A percentile compares a stretch with the other conserved stretches of the same genome.
These are phyloP conservation scores for Lichtheimia corymbifera DNA, from an alignment of 371 early-diverging fungal species.

Conservation along the genomic window DNA sequence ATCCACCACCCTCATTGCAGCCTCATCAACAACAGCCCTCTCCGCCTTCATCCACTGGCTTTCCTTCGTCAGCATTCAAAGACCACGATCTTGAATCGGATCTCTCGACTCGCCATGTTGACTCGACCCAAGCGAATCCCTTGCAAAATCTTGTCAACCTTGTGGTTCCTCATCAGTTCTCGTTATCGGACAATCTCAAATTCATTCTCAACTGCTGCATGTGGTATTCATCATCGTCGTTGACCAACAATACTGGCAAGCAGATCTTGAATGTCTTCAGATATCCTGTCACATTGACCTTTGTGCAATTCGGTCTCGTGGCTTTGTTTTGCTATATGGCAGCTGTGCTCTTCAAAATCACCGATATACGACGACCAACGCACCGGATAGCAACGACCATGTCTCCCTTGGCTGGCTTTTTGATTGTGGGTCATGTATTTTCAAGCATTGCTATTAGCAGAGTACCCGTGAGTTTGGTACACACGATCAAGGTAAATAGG, in stretches of 20 bases:
- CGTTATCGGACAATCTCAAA: conserved; percentile 34
- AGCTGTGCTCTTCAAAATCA: conserved; percentile 41
- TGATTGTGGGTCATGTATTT: conserved; percentile 85
- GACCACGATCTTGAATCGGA: conserved; percentile 11
- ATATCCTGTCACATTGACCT: conserved; percentile 80
- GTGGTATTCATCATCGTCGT: conserved; percentile 80
- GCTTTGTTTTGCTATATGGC: conserved; percentile 56
- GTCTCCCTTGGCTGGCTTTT: conserved; percentile 73
- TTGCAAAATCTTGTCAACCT: conserved; percentile 17
- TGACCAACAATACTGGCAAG: conserved; percentile 83
- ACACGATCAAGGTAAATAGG: conserved; percentile 82
- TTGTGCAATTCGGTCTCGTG: conserved; percentile 76
- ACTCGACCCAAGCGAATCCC: conserved; percentile 9
- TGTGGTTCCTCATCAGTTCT: conserved; percentile 20
- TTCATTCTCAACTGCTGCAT: conserved; percentile 59
- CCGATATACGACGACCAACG: conserved; percentile 57
- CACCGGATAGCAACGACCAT: conserved; percentile 60
- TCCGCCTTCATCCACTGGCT: neutral
- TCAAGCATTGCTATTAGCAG: conserved; percentile 74
- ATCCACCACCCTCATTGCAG: conserved; percentile 3
- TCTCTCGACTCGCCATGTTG: conserved; percentile 30
- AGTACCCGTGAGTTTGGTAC: conserved; percentile 83
- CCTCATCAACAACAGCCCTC: conserved; percentile 1
- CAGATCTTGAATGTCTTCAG: conserved; percentile 70
- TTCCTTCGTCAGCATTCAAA: neutral